Evolutionary conservation across 83 land plant species (phyloP).

Genomic region (Picea abies): DNA sequence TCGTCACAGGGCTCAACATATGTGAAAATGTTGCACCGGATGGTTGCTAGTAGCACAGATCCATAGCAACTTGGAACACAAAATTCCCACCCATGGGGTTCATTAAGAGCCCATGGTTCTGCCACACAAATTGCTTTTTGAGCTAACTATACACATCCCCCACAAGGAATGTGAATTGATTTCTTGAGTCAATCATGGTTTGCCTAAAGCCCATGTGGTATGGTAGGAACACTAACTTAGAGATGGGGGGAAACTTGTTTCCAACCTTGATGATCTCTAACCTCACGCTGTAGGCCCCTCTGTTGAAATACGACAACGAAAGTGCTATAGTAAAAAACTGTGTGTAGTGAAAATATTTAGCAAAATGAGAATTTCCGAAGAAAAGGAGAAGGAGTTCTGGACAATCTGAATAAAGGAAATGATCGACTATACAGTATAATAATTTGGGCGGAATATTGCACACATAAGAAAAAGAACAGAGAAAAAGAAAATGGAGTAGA

Average conservation of each 20-base stretch:
- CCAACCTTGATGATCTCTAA: too few species aligned
- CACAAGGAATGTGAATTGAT: constrained; percentile 61
- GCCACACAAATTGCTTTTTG: constrained; percentile 33
- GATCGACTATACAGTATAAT: constrained; percentile 35
- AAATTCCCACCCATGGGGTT: constrained; percentile 26
- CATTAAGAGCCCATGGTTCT: constrained; percentile 19
- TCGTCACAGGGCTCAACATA: constrained; percentile 22
- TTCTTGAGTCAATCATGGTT: constrained; percentile 79
- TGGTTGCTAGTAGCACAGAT: constrained; percentile 34
- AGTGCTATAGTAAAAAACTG: background rate
- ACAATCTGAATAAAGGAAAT: constrained; percentile 16
- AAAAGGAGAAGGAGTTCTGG: constrained; percentile 23
- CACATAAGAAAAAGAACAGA: too few species aligned
- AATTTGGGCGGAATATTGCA: constrained; percentile 52
- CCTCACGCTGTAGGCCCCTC: too few species aligned
- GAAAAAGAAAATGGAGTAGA: too few species aligned
- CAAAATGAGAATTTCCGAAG: constrained; percentile 12
- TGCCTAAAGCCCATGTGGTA: constrained; percentile 77
- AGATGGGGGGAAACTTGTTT: constrained; percentile 23
- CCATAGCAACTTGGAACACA: constrained; percentile 62
- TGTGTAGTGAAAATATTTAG: constrained; percentile 19
- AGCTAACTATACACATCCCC: constrained; percentile 49
- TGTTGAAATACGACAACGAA: constrained; percentile 55
- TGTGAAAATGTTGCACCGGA: constrained; percentile 13
- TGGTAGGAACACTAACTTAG: constrained; percentile 44